These are phyloP conservation scores for Amanita muscaria DNA, from an alignment of 768 basidiomycete species.

Conservation along the genomic window DNA sequence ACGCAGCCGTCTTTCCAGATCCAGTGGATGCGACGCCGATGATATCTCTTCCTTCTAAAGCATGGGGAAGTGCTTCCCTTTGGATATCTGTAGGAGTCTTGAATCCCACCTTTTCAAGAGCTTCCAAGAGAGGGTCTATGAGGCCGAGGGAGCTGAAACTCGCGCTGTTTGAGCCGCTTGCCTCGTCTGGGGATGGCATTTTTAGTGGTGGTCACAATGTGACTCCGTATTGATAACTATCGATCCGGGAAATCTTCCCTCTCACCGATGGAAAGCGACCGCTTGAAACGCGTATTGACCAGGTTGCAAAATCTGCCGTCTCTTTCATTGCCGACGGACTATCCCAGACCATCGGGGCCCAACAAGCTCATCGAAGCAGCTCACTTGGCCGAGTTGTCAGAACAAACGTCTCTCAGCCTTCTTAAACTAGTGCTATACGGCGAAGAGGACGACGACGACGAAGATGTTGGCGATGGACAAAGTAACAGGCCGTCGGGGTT, in stretches of 20 bases:
- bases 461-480: constrained; percentile 31
- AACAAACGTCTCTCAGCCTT: constrained; percentile 67
- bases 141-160: constrained; percentile 83
- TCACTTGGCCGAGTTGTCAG: constrained; percentile 61
- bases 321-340: constrained; percentile 92
- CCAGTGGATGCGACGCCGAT: constrained; percentile 99
- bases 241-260: not conserved
- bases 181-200: constrained; percentile 63
- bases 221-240: constrained; percentile 5
- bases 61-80: constrained; percentile 73
- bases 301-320: constrained; percentile 78
- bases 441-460: constrained; percentile 45
- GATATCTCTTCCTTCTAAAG: constrained; percentile 86
- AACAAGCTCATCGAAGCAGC: constrained; percentile 81
- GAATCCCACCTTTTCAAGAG: constrained; percentile 74
- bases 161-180: constrained; percentile 28
- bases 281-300: constrained; percentile 47
- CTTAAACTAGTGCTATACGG: constrained; percentile 74
- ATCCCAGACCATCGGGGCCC: constrained; percentile 65
- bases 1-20: constrained; percentile 96
- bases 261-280: constrained; percentile 29
- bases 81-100: constrained; percentile 90
- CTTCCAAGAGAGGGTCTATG: constrained; percentile 82
- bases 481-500: constrained; percentile 67
- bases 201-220: constrained; percentile 1